Evolutionary conservation across 352 stramenopile genomes (phyloP), one percentile per base, ranked within the genome.

Genomic region (Phytophthora foliorum): DNA sequence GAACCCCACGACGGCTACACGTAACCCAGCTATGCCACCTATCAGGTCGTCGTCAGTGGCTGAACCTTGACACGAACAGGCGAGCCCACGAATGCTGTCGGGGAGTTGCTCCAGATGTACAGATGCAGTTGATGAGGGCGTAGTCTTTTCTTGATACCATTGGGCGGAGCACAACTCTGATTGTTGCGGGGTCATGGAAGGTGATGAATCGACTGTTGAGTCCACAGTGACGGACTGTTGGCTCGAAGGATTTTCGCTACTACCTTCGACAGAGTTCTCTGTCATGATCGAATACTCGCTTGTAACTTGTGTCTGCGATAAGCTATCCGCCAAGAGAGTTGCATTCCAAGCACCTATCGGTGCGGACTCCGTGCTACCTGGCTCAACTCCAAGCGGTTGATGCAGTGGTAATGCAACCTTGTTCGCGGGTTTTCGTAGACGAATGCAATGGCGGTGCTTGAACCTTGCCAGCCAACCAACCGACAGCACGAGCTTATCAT

Each of bases 391-490:
- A 25, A 57, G 25, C 46, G 45, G n/a, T 14, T 60, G 39, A 7
- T 54, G 29, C 38, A 52, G n/a, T 11, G 53, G 36, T 14, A 44
- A 21, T n/a, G 25, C 36, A 36, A 32, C 50, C 11, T 59, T 74
- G 42, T 21, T 78, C 34, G 57, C 48, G 19, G 71, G 34, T 61
- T 89, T 93, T 4, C 84, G 81, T 27, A 93, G 64, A 17, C 82
- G 79, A 60, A 93, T 93, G 29, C 81, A 82, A 50, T 93, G 81
- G 21, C 84, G 82, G 48, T 91, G 74, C 62, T 93, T 93, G 60
- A 93, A 91, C 2, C 85, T 69, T 19, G 81, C 79, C 14, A 93
- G 71, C 85, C 85, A 93, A 2, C 85, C 85, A 7, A 93, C 85
- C 3, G 85, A 93, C 2, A 93, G 78, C 56, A 91, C 78, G 2